Evolutionary conservation across 208 protist species (phyloP), one percentile per base, ranked within the genome.

Genomic region (Leishmania tarentolae): DNA sequence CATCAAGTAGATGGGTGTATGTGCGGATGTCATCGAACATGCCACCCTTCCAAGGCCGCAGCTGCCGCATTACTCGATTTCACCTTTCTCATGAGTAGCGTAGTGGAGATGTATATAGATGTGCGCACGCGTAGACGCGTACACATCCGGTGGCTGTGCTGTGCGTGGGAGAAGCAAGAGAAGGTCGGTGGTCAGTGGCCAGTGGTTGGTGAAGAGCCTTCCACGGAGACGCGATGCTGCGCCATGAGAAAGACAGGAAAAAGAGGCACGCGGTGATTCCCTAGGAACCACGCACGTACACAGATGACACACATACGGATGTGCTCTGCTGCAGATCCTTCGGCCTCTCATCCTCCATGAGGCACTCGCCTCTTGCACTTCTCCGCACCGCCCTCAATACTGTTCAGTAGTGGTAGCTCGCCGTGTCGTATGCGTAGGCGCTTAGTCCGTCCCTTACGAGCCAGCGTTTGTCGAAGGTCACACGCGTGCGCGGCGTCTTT

Each of bases 371-470:
- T 72, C 65, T 6, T 72, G 31, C 44, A 19, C 47, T 11, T 56
- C 47, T 73, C 52, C 47, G 8, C 17, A 24, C 28, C 40, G 9
- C 35, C 40, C 17, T 28, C 19, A 42, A 35, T 31, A 6, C 17
- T n/a, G 47, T 44, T 85, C 56, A 85, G 73, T 85, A 82, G 73
- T 85, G 82, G 44, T 75, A 82, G 57, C 76, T 56, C 15, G 82
- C n/a, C 7, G 66, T 8, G 71, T 81, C 77, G 72, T 85, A 85
- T 4, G 77, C 82, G 77, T 85, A 85, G 40, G n/a, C 63, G 21
- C 82, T 65, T 9, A 63, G 77, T 4, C 15, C 35, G 46, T 85
- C 73, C 53, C 31, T 61, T 72, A 79, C 63, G 44, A 85, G 63
- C 77, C 77, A 85, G 24, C 76, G 82, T 53, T 79, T 81, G 40